Percentiles rank a stretch among this genome's conserved stretches.
Conservation (phyloP, 192 early-diverging fungal species). For the Geosiphon pyriformis region DNA sequence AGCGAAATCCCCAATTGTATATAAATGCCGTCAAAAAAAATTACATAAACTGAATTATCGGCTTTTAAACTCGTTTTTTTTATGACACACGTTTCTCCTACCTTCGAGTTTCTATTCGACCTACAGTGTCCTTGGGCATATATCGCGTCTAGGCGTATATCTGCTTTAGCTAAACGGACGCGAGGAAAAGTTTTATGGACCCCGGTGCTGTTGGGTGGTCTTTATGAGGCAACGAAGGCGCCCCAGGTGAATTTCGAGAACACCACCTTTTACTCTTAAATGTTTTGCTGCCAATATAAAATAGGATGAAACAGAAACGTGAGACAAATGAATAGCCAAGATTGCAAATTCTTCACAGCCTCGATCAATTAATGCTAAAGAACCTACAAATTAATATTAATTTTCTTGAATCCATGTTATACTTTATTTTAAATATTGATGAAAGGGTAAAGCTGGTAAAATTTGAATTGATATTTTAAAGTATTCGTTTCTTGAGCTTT, state of each 20-base stretch:
- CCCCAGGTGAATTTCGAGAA: conserved; percentile 1
- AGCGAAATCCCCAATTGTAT: background rate
- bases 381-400: too few species aligned
- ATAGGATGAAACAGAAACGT: too few species aligned
- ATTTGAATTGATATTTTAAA: background rate
- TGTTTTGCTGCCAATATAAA: too few species aligned
- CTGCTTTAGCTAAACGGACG: conserved; percentile 1
- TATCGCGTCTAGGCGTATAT: conserved; percentile 22
- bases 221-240: conserved; percentile 17
- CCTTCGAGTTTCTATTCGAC: conserved; percentile 24
- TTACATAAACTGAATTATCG: background rate
- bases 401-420: too few species aligned
- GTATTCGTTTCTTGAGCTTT: background rate
- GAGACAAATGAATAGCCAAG: too few species aligned
- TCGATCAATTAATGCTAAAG: too few species aligned
- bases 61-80: background rate
- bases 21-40: background rate
- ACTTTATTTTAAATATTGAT: too few species aligned
- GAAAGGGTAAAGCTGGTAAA: conserved; percentile 3
- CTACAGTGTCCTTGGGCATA: conserved; percentile 27
- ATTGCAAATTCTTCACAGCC: too few species aligned
- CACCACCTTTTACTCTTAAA: background rate
- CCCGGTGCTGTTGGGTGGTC: conserved; percentile 13
- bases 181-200: conserved; percentile 13
- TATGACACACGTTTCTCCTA: background rate